Evolutionary conservation across 768 basidiomycete species (phyloP).

Genomic region (Amanita rubescens): DNA sequence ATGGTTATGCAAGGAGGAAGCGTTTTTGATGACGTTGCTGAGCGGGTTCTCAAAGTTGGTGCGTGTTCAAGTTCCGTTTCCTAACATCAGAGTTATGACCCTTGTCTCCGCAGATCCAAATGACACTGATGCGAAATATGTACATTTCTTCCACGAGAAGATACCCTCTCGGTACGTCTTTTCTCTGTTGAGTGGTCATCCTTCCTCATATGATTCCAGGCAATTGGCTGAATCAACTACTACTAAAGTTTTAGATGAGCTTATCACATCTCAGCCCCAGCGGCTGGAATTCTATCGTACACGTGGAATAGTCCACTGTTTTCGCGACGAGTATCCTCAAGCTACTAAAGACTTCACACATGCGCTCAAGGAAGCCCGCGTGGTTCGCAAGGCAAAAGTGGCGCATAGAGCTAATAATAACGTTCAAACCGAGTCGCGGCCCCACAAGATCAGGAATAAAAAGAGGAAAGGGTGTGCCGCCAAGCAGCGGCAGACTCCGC

Average conservation of each 20-base stretch:
- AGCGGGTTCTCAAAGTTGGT: slow-evolving; percentile 68
- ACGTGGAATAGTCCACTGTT: slow-evolving; percentile 85
- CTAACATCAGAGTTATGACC: slow-evolving; percentile 1
- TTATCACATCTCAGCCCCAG: slow-evolving; percentile 68
- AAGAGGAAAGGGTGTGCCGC: slow-evolving; percentile 44
- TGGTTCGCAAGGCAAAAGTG: slow-evolving; percentile 55
- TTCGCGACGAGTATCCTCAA: slow-evolving; percentile 71
- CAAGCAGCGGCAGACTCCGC: slow-evolving; percentile 59
- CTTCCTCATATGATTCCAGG: slow-evolving; percentile 29
- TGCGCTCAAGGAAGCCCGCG: slow-evolving; percentile 72
- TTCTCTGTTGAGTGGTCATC: background rate
- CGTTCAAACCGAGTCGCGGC: slow-evolving; percentile 24
- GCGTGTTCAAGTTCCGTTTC: slow-evolving; percentile 11
- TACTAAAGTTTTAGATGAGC: slow-evolving; percentile 69
- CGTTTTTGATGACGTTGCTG: slow-evolving; percentile 89
- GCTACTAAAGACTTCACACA: slow-evolving; percentile 79
- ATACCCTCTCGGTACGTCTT: slow-evolving; percentile 76
- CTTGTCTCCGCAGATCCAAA: slow-evolving; percentile 47
- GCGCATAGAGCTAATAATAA: slow-evolving; percentile 39
- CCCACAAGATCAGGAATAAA: slow-evolving; percentile 28
- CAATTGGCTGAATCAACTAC: slow-evolving; percentile 83
- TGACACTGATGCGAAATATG: slow-evolving; percentile 77
- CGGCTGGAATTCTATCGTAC: slow-evolving; percentile 82
- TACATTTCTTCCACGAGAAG: slow-evolving; percentile 93
- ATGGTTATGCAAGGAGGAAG: slow-evolving; percentile 95